These are phyloP conservation scores for Syncephalis fuscata DNA, from an alignment of 371 early-diverging fungal species.

Conservation along the genomic window DNA sequence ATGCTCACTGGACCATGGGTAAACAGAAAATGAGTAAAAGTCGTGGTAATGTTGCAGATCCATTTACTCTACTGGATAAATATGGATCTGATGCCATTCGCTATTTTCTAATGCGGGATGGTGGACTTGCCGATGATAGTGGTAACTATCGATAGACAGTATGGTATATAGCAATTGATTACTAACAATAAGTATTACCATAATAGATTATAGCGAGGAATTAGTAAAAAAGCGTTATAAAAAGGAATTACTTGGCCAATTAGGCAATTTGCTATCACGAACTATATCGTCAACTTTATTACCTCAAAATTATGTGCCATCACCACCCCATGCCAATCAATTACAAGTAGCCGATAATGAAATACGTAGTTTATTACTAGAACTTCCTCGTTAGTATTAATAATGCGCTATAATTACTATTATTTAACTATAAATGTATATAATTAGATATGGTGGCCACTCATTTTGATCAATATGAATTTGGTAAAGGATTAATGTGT, in stretches of 20 bases:
- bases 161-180: no score
- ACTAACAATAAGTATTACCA: neutral
- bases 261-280: slow-evolving; percentile 75
- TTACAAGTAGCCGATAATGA: neutral
- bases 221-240: slow-evolving; percentile 47
- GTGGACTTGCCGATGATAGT: slow-evolving; percentile 63
- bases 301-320: slow-evolving; percentile 10
- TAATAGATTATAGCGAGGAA: slow-evolving; percentile 58
- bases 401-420: neutral
- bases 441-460: no score
- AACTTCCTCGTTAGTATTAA: neutral
- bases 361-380: neutral
- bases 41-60: slow-evolving; percentile 80
- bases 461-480: slow-evolving; percentile 3
- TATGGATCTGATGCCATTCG: slow-evolving; percentile 79
- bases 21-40: slow-evolving; percentile 89
- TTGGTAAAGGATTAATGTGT: slow-evolving; percentile 4
- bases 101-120: slow-evolving; percentile 82
- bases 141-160: slow-evolving; percentile 14
- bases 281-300: slow-evolving; percentile 35
- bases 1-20: slow-evolving; percentile 87
- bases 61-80: slow-evolving; percentile 39
- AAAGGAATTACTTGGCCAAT: slow-evolving; percentile 66
- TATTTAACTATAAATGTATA: no score
- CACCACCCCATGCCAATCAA: neutral